Evolutionary conservation across 1,139 yeast genomes (phyloP), one percentile per base, ranked within the genome.

Genomic region (Pichia kudriavzevii): DNA sequence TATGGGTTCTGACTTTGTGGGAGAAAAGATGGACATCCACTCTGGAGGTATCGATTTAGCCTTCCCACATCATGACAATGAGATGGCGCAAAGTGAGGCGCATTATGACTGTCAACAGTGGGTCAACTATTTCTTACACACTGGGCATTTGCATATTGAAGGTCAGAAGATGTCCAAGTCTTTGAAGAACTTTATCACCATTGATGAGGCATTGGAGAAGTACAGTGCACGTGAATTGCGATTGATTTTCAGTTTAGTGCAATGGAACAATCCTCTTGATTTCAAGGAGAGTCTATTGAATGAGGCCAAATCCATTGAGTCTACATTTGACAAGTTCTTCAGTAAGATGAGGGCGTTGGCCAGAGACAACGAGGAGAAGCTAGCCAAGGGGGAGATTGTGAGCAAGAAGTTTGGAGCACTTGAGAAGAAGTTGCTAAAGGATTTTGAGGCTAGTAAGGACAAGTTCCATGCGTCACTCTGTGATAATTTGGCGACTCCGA

Each of bases 1-100:
- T 12, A 91, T 91, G 99, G 98, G 98, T 1, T 73, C 91, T 35
- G 95, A 87, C 50, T 72, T 87, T 31, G 69, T 83, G 28, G 97
- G 97, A 1, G 62, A 72, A 23, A 69, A 71, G 39, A 81, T 93
- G 70, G 99, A 91, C 60, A 85, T 91, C 47, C 99, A 91, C 58
- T 79, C 95, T 16, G 98, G 99, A 39, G 99, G 98, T 46, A 76
- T 91, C 41, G 99, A 91, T 61, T 71, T 91, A 53, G 95, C 97
- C 21, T 93, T 91, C 67, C 99, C 99, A n/a, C 99, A 91, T 58
- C 99, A 91, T 61, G 99, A 91, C 60, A 91, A 91, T 53, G 99
- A 91, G 63, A 67, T 91, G 49, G 99, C 99, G 1, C 99, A 91
- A 63, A 74, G 93, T 20, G 99, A 91, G 61, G 98, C 97, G 5